phyloP scores from a whole-genome alignment of 805 yeast genomes.

The Metschnikowia aberdeeniae region DNA sequence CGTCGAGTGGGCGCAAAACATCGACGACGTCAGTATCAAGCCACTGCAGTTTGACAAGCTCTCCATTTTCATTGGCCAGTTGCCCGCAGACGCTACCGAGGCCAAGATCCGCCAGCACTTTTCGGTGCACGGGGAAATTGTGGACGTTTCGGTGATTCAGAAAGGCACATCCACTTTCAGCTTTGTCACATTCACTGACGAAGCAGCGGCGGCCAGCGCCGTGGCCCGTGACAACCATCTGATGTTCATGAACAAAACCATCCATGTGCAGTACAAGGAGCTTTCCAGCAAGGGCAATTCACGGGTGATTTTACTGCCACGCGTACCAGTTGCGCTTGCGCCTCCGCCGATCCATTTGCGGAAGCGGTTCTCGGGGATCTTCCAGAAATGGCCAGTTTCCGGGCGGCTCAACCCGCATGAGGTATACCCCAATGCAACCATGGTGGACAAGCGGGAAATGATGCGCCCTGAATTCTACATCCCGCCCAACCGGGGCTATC shows the following conservation, averaged over 20 bases:
- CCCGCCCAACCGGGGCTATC: conserved; percentile 8
- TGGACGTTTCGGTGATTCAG: conserved; percentile 51
- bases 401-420: conserved; percentile 9
- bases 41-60: conserved; percentile 48
- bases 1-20: conserved; percentile 85
- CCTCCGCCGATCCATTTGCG: conserved; percentile 74
- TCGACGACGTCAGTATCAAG: conserved; percentile 40
- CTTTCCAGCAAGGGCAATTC: conserved; percentile 21
- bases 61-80: conserved; percentile 78
- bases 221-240: conserved; percentile 84
- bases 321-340: conserved; percentile 45
- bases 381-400: conserved; percentile 10
- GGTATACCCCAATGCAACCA: conserved; percentile 25
- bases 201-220: conserved; percentile 78
- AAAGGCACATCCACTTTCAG: conserved; percentile 58
- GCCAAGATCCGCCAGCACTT: conserved; percentile 57
- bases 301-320: conserved; percentile 26
- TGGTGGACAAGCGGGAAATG: conserved; percentile 8
- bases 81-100: conserved; percentile 51
- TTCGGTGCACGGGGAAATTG: conserved; percentile 61
- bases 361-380: conserved; percentile 10
- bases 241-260: conserved; percentile 63
- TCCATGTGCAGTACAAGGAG: conserved; percentile 83
- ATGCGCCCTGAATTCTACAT: conserved; percentile 11
- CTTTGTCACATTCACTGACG: conserved; percentile 61